Conservation (phyloP, 768 basidiomycete genomes). For the Mycena galopus region DNA sequence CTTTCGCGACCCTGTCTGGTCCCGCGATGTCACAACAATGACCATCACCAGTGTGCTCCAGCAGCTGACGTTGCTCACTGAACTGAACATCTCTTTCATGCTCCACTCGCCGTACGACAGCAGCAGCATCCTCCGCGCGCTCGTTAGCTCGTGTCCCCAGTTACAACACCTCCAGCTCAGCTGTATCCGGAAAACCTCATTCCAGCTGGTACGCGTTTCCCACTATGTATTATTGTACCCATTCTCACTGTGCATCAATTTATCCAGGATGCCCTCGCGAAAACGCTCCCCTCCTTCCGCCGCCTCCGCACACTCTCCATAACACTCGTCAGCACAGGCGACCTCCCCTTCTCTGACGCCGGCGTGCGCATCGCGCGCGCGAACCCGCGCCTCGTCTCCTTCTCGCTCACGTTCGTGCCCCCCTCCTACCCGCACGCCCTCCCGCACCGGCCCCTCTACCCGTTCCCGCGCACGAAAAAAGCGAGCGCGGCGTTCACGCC, state of each 20-base stretch:
- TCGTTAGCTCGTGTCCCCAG: constrained; percentile 75
- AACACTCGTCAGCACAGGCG: constrained; percentile 76
- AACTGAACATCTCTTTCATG: constrained; percentile 74
- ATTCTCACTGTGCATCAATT: background rate
- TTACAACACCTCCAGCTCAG: constrained; percentile 74
- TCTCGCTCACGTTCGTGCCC: constrained; percentile 76
- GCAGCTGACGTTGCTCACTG: constrained; percentile 65
- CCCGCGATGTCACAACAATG: constrained; percentile 76
- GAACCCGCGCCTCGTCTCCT: constrained; percentile 76
- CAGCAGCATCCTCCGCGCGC: constrained; percentile 74
- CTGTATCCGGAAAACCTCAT: constrained; percentile 77
- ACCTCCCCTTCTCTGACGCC: constrained; percentile 68
- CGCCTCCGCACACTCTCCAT: constrained; percentile 74
- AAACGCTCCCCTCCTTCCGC: constrained; percentile 69
- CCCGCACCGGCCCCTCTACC: constrained; percentile 57
- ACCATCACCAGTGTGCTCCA: constrained; percentile 72
- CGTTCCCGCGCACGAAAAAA: constrained; percentile 57
- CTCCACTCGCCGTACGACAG: constrained; percentile 83
- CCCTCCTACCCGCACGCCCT: constrained; percentile 63
- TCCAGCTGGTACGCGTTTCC: constrained; percentile 70
- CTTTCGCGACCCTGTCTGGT: constrained; percentile 74
- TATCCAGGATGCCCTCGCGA: constrained; percentile 72
- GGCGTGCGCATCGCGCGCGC: constrained; percentile 66
- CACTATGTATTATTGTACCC: background rate
- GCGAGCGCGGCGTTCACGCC: constrained; percentile 71